Conservation (phyloP, 2,329 filamentous ascomycete species). For the Verruconis gallopava region DNA sequence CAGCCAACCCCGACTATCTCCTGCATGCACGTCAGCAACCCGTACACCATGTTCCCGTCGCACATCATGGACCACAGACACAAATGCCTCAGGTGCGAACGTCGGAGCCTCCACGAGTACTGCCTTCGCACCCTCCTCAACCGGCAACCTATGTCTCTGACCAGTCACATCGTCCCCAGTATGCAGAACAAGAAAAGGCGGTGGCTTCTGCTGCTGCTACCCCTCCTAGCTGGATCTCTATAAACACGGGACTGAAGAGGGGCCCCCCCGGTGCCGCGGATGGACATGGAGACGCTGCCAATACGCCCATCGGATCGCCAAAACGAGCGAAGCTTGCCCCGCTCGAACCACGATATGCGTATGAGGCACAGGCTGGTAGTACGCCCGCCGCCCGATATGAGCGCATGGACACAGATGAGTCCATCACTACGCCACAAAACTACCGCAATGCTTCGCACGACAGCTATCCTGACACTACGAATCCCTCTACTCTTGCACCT, state of each 20-base stretch:
- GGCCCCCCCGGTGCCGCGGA: conserved; percentile 3
- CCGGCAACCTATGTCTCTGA: background rate
- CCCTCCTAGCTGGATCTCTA: conserved; percentile 11
- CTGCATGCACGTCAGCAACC: conserved; percentile 3
- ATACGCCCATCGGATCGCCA: conserved; percentile 10
- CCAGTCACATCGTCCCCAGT: background rate
- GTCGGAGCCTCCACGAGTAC: background rate
- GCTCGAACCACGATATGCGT: conserved; percentile 9
- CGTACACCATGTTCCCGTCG: background rate
- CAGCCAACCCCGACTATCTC: background rate
- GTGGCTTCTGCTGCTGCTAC: no score
- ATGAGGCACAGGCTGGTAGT: conserved; percentile 4
- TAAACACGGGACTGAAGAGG: conserved; percentile 10
- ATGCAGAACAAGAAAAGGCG: no score
- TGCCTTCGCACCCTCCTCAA: background rate
- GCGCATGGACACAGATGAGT: conserved; percentile 7
- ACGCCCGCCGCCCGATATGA: background rate
- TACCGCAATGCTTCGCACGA: background rate
- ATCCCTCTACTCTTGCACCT: conserved; percentile 3
- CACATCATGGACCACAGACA: background rate
- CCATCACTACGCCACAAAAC: conserved; percentile 5
- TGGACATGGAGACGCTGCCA: background rate
- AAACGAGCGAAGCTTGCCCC: conserved; percentile 12
- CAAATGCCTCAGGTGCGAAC: background rate
- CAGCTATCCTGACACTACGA: conserved; percentile 8